Evolutionary conservation across 345 rosid genomes (phyloP).

Genomic region (Linum lewisii): DNA sequence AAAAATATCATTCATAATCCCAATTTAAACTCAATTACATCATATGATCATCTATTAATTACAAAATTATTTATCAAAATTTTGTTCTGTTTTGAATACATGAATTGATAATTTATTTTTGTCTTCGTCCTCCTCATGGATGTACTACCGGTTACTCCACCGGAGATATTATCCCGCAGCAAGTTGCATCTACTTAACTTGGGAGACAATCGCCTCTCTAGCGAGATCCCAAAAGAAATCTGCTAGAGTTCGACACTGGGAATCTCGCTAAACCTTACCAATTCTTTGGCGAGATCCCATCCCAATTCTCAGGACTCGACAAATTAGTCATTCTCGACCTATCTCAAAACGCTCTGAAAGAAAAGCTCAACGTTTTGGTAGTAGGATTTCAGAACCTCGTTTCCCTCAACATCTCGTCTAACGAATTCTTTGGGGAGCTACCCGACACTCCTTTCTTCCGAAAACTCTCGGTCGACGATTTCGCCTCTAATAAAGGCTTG

Average conservation of each 20-base stretch:
- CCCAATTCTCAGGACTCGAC: slow-evolving; percentile 54
- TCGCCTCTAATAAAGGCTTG: slow-evolving; percentile 61
- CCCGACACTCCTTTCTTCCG: slow-evolving; percentile 74
- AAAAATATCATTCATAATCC: too few species aligned
- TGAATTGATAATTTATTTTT: too few species aligned
- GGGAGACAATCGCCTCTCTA: slow-evolving; percentile 58
- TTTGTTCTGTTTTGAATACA: too few species aligned
- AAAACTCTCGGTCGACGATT: slow-evolving; percentile 66
- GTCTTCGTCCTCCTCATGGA: too few species aligned
- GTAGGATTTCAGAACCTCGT: slow-evolving; percentile 73
- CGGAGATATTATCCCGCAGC: slow-evolving; percentile 57
- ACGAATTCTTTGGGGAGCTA: slow-evolving; percentile 75
- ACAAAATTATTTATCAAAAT: too few species aligned
- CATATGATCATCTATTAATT: too few species aligned
- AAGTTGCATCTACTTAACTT: slow-evolving; percentile 67
- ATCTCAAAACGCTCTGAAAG: slow-evolving; percentile 65
- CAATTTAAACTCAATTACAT: too few species aligned
- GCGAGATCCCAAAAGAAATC: slow-evolving; percentile 68
- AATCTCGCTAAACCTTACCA: slow-evolving; percentile 72
- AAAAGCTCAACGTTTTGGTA: slow-evolving; percentile 51
- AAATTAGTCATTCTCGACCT: slow-evolving; percentile 70
- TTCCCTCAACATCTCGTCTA: slow-evolving; percentile 81
- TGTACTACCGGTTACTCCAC: too few species aligned
- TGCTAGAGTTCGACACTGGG: slow-evolving; percentile 67
- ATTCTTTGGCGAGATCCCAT: slow-evolving; percentile 61